These are phyloP conservation scores for Colletotrichum siamense DNA, from an alignment of 2,329 filamentous ascomycete genomes.

Conservation along the genomic window DNA sequence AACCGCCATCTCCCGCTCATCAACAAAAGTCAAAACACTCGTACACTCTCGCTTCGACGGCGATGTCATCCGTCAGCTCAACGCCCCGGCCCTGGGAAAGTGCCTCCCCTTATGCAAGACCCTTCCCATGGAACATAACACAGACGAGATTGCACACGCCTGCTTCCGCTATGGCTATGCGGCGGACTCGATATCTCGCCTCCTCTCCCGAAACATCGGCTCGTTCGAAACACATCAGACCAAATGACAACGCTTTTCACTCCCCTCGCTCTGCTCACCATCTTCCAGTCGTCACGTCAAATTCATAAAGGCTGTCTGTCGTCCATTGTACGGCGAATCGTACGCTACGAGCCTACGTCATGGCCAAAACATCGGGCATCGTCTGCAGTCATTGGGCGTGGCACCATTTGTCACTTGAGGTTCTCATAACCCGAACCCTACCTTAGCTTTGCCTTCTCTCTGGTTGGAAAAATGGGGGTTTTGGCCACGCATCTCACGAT, in stretches of 20 bases:
- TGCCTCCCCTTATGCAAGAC: not conserved
- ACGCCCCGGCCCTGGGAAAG: not conserved
- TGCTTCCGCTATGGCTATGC: not conserved
- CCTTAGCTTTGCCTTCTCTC: not conserved
- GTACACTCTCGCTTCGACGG: not conserved
- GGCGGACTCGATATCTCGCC: not conserved
- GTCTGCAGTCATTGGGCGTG: not conserved
- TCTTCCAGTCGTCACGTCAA: not conserved
- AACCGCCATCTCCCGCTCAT: not conserved
- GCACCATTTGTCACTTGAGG: not conserved
- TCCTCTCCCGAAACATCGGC: constrained; percentile 4
- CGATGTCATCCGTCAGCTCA: not conserved
- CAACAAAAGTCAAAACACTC: not conserved
- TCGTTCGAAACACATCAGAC: not conserved
- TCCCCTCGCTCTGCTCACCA: not conserved
- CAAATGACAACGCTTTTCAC: not conserved
- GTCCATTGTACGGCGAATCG: not conserved
- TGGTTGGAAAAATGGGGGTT: not conserved
- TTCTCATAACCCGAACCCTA: not conserved
- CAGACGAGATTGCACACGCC: not conserved
- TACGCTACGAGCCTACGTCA: not conserved
- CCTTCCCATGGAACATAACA: not conserved
- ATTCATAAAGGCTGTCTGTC: not conserved
- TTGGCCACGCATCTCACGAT: not conserved
- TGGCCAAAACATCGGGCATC: not conserved